A percentile compares a stretch with the other conserved stretches of the same genome.
Conservation (phyloP, 2,329 filamentous ascomycete species). For the Neoscytalidium dimidiatum region DNA sequence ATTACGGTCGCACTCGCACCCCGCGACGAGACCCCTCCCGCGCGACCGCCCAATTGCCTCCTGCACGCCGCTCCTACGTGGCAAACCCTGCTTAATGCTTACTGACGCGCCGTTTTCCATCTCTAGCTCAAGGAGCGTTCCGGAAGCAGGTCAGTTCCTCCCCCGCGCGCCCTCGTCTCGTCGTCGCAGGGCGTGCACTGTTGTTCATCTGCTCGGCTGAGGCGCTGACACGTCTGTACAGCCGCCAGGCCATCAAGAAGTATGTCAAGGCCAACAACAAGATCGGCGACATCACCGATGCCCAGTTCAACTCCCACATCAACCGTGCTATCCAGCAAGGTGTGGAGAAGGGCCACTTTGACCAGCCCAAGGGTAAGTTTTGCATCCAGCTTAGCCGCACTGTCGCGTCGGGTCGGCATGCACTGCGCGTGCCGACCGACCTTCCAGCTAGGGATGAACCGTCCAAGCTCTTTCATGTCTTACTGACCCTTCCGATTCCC, state of each 20-base stretch:
- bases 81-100: conserved; percentile 24
- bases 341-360: conserved; percentile 83
- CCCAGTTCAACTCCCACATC: conserved; percentile 72
- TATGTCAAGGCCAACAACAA: conserved; percentile 74
- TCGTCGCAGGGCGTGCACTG: conserved; percentile 29
- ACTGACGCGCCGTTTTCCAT: conserved; percentile 52
- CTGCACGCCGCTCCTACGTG: conserved; percentile 25
- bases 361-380: conserved; percentile 82
- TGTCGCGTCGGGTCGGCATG: conserved; percentile 26
- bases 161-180: conserved; percentile 28
- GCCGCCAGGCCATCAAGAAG: conserved; percentile 74
- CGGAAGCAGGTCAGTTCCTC: conserved; percentile 64
- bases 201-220: conserved; percentile 25
- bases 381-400: neutral
- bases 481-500: conserved; percentile 1
- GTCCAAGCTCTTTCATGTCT: neutral
- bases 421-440: conserved; percentile 22
- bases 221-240: conserved; percentile 43
- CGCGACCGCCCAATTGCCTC: conserved; percentile 32
- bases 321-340: conserved; percentile 81
- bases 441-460: neutral
- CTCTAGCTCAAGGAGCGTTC: conserved; percentile 69
- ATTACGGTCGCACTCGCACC: conserved; percentile 40
- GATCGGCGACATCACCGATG: conserved; percentile 55
- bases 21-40: conserved; percentile 37